Conservation (phyloP, 352 stramenopile genomes). For the Globisporangium sylvaticum region DNA sequence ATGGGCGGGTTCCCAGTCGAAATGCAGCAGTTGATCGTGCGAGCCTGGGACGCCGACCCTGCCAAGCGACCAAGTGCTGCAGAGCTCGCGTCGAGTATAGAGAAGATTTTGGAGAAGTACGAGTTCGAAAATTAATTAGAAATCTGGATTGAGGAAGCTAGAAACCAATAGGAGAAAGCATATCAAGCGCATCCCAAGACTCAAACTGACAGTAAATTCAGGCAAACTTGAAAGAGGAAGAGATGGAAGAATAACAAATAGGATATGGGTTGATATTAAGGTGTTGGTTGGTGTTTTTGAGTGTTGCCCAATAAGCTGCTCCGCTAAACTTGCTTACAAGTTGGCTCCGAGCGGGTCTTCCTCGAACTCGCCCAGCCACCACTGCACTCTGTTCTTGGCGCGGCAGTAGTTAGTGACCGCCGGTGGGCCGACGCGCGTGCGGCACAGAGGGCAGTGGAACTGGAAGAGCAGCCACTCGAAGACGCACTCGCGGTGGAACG, state of each 20-base stretch:
- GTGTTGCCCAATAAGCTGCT: no score
- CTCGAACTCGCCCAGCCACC: conserved; percentile 70
- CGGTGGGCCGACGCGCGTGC: conserved; percentile 40
- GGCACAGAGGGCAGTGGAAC: conserved; percentile 67
- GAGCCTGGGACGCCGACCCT: conserved; percentile 48
- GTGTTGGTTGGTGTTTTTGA: conserved; percentile 40
- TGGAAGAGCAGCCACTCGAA: conserved; percentile 75
- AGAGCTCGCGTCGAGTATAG: conserved; percentile 49
- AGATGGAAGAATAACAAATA: conserved; percentile 20
- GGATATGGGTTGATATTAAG: conserved; percentile 50
- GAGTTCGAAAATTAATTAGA: no score
- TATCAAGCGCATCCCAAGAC: background rate
- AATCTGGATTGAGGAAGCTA: no score
- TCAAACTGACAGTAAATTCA: background rate
- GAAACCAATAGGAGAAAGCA: background rate
- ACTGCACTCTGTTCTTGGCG: conserved; percentile 52
- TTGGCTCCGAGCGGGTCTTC: conserved; percentile 33
- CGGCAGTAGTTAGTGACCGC: conserved; percentile 62
- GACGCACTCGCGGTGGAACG: conserved; percentile 70
- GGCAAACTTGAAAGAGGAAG: conserved; percentile 1
- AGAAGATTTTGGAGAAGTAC: conserved; percentile 42
- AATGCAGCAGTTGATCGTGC: conserved; percentile 65
- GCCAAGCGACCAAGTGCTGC: conserved; percentile 40
- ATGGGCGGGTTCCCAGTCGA: conserved; percentile 57
- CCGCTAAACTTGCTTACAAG: background rate